Conservation (phyloP, 1,284 basidiomycete species). For the Prillingera fragicola region DNA sequence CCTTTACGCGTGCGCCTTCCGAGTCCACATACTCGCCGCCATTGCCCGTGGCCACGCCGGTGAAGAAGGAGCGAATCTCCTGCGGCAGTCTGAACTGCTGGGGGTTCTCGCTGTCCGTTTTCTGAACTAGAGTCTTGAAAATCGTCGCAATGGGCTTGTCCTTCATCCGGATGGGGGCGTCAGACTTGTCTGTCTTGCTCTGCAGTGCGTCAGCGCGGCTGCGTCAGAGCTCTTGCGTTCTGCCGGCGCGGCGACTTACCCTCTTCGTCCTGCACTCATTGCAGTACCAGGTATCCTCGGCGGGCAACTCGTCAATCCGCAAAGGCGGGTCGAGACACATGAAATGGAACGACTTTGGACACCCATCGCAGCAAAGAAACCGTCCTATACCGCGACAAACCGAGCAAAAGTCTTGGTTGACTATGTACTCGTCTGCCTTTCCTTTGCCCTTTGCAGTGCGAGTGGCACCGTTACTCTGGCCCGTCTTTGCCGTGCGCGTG, state of each 20-base stretch:
- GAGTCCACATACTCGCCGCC: slow-evolving; percentile 74
- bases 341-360: slow-evolving; percentile 91
- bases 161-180: slow-evolving; percentile 10
- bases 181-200: slow-evolving; percentile 3
- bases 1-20: slow-evolving; percentile 69
- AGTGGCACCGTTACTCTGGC: slow-evolving; percentile 5
- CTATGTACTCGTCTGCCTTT: slow-evolving; percentile 25
- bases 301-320: slow-evolving; percentile 74
- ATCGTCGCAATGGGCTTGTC: slow-evolving; percentile 30
- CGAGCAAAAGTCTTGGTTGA: slow-evolving; percentile 91
- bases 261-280: slow-evolving; percentile 40
- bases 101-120: slow-evolving; percentile 47
- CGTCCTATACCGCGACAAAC: slow-evolving; percentile 70
- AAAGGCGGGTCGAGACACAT: slow-evolving; percentile 94
- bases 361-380: slow-evolving; percentile 93
- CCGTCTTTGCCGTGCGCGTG: slow-evolving; percentile 7
- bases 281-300: slow-evolving; percentile 91
- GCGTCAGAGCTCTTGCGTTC: too few relatives aligned
- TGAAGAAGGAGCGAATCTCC: slow-evolving; percentile 79
- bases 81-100: slow-evolving; percentile 79
- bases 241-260: slow-evolving; percentile 35
- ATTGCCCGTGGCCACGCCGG: slow-evolving; percentile 64
- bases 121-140: slow-evolving; percentile 32
- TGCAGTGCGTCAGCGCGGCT: background rate
- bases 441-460: slow-evolving; percentile 27